Evolutionary conservation across 225 moss, liverwort and hornwort genomes (phyloP), one percentile per base, ranked within the genome.

Genomic region (Polytrichum commune): DNA sequence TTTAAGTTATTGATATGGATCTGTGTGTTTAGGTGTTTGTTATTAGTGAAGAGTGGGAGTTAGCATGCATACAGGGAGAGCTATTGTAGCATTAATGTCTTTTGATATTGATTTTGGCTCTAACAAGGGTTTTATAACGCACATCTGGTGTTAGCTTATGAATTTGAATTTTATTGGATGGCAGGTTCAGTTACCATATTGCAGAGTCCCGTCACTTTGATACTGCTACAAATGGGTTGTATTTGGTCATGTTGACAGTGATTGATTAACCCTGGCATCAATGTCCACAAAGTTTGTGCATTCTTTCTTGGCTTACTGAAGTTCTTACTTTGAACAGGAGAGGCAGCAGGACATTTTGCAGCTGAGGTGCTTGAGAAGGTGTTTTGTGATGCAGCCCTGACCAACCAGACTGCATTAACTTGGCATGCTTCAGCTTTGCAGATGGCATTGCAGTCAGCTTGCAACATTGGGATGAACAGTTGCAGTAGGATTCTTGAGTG

Each of bases 361-460:
- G 90, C 86, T 69, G 91, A 93, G 76, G 79, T 91, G 56, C 83
- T 98, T 71, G 91, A 90, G 78, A 90, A 87, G 80, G 85, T 93
- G 67, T 84, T 98, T 32, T 85, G 90, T 78, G 92, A 98, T 85
- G 72, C 95, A 29, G 84, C 84, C 38, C 85, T 93, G 79, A 72
- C 85, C 56, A 91, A 85, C 74, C 90, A 93, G 76, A 83, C 91
- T 70, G 84, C 84, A 53, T 86, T 95, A 81, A 82, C 84, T 67
- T 73, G 80, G 67, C 81, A 91, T 86, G 91, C 91, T 61, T 68
- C 83, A 33, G 72, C 80, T 68, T 82, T 98, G 85, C 98, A 98
- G 72, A 75, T 74, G 66, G 91, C 90, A 71, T 74, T 98, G 77
- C 85, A 88, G 76, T 82, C 86, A 67, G 78, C 85, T 77, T 66